Base-by-base conservation (phyloP, 1,139 yeast genomes). In the Kodamaea derodonti region DNA sequence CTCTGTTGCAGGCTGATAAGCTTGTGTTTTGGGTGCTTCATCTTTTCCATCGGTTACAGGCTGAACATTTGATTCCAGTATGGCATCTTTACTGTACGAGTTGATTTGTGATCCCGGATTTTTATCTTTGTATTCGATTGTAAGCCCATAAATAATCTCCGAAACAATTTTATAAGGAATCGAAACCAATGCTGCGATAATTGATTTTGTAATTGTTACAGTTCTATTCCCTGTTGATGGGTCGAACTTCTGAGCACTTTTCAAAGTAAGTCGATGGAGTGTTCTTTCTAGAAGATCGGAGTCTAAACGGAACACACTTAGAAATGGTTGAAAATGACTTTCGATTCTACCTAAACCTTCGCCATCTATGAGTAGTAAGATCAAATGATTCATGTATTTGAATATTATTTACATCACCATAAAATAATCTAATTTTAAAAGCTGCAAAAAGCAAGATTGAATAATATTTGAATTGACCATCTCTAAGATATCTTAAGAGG, bases 391-490 rank as follows among this genome's bases (percentile, higher is more conserved):
- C 33, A 40, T n/a, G 20, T 12, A 26, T 29, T 17, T 35, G 29
- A 27, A 45, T 11, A 30, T 45, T 45, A 30, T 37, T 36, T 31
- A 17, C 20, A n/a, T 29, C 34, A 11, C 50, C 49, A 32, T 46
- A 46, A 23, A 46, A 45, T 31, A 46, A 27, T 49, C 50, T 45
- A n/a, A 42, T 18, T 16, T 40, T 28, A 16, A 30, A 18, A 15
- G 28, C 20, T 24, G 37, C 36, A 4, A 34, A 31, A n/a, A 24
- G 34, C 14, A 39, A n/a, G 12, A 34, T 35, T 8, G 36, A 14
- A n/a, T 31, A 14, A 12, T 30, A 32, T 16, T 28, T 20, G 6
- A 31, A 20, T 9, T 43, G 36, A 10, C 29, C 30, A 5, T 23
- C 29, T 10, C 31, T 26, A 25, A 43, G 40, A 20, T 25, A 27